Evolutionary conservation across 2,329 filamentous ascomycete species (phyloP).

Genomic region (Oidium heveae): DNA sequence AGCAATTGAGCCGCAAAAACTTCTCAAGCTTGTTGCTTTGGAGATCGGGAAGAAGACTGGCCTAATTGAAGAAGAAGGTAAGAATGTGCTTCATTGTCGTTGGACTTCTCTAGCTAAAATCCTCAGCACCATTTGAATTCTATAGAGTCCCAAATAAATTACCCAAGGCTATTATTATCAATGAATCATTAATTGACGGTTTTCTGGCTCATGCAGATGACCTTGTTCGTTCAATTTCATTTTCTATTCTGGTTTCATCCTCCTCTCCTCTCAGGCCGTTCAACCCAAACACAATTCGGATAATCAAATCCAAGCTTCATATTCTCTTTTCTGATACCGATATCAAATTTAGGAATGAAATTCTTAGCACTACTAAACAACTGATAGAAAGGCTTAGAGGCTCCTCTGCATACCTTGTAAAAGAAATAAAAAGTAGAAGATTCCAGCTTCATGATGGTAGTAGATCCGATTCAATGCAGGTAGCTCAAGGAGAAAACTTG

Average conservation of each 20-base stretch:
- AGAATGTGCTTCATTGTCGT: slow-evolving; percentile 4
- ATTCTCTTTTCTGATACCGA: slow-evolving; percentile 64
- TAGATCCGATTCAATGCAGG: neutral
- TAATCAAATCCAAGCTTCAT: slow-evolving; percentile 39
- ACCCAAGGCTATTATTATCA: slow-evolving; percentile 14
- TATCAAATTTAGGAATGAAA: slow-evolving; percentile 61
- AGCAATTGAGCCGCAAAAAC: slow-evolving; percentile 25
- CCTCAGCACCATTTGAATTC: slow-evolving; percentile 11
- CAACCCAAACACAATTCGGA: slow-evolving; percentile 30
- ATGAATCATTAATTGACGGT: slow-evolving; percentile 21
- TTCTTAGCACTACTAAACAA: slow-evolving; percentile 47
- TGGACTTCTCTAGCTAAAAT: slow-evolving; percentile 3
- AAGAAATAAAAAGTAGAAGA: slow-evolving; percentile 11
- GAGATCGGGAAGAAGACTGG: slow-evolving; percentile 47
- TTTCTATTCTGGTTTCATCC: slow-evolving; percentile 58
- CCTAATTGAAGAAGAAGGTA: slow-evolving; percentile 41
- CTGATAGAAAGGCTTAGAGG: slow-evolving; percentile 54
- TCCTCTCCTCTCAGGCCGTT: slow-evolving; percentile 51
- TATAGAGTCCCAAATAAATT: slow-evolving; percentile 15
- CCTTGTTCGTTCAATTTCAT: slow-evolving; percentile 49
- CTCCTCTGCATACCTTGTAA: slow-evolving; percentile 30
- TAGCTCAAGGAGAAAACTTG: slow-evolving; percentile 7
- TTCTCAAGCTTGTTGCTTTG: slow-evolving; percentile 39
- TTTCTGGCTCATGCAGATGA: slow-evolving; percentile 31
- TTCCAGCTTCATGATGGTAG: slow-evolving; percentile 2